Conservation (phyloP, 1,139 yeast genomes). For the Pneumocystis sp. region DNA sequence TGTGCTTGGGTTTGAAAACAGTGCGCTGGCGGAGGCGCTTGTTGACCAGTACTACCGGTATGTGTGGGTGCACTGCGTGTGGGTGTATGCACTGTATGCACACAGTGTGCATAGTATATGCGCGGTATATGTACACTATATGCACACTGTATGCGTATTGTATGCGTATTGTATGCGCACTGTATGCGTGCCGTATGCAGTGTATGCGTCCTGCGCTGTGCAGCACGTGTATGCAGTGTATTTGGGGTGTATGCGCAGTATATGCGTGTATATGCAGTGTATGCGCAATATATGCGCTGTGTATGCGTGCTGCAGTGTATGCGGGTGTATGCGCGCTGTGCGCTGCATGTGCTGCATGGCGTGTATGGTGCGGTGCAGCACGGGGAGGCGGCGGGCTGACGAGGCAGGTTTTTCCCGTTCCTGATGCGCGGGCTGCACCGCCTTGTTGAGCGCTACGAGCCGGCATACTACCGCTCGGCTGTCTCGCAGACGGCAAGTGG, state of each 20-base stretch:
- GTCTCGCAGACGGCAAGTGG: slow-evolving; percentile 14
- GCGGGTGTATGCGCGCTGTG: no score
- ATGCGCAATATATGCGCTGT: no score
- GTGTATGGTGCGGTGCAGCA: no score
- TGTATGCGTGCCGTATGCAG: no score
- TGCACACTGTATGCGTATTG: background rate
- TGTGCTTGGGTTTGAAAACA: slow-evolving; percentile 59
- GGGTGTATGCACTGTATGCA: no score
- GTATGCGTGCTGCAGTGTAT: no score
- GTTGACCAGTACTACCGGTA: slow-evolving; percentile 86
- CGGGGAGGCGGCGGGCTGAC: no score
- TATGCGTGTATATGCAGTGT: background rate
- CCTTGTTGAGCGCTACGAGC: slow-evolving; percentile 61
- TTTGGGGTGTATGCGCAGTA: background rate
- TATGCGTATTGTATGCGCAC: no score
- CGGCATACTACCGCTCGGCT: slow-evolving; percentile 24
- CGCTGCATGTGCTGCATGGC: no score
- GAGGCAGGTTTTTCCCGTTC: slow-evolving; percentile 36
- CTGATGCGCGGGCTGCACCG: slow-evolving; percentile 59
- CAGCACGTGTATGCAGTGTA: background rate
- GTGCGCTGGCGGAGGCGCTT: slow-evolving; percentile 79
- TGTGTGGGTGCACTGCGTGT: slow-evolving; percentile 20
- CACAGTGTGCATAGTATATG: no score
- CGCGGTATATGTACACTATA: background rate
- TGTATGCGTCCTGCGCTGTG: no score